Evolutionary conservation across 2,329 filamentous ascomycete genomes (phyloP).

Genomic region (Colletotrichum magnum): DNA sequence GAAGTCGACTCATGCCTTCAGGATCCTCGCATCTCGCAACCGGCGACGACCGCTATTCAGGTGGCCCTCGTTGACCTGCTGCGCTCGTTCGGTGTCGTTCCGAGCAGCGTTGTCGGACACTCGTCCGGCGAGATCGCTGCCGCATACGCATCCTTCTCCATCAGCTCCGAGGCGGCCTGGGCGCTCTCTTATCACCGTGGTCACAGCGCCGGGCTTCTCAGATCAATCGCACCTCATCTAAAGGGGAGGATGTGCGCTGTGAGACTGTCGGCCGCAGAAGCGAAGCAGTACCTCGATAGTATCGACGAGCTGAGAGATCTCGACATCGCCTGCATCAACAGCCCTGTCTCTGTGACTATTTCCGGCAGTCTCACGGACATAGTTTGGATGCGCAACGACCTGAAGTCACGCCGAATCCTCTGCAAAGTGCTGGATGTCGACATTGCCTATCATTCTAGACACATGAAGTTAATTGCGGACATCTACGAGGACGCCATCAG

Average conservation of each 20-base stretch:
- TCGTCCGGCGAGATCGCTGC: slow-evolving; percentile 64
- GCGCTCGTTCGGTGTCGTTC: slow-evolving; percentile 49
- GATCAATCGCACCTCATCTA: slow-evolving; percentile 45
- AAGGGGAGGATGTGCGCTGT: slow-evolving; percentile 60
- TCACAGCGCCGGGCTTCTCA: slow-evolving; percentile 49
- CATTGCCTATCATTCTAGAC: slow-evolving; percentile 60
- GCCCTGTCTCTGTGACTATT: slow-evolving; percentile 58
- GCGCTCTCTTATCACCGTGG: slow-evolving; percentile 59
- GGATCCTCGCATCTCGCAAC: slow-evolving; percentile 55
- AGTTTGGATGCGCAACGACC: slow-evolving; percentile 48
- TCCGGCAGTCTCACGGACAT: slow-evolving; percentile 56
- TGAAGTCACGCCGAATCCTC: slow-evolving; percentile 51
- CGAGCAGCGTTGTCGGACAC: slow-evolving; percentile 57
- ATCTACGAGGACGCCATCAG: slow-evolving; percentile 52
- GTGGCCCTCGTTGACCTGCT: slow-evolving; percentile 59
- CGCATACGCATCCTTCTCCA: slow-evolving; percentile 55
- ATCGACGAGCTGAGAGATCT: slow-evolving; percentile 41
- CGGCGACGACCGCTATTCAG: slow-evolving; percentile 58
- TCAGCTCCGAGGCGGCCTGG: slow-evolving; percentile 56
- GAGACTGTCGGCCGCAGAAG: slow-evolving; percentile 49
- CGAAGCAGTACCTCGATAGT: slow-evolving; percentile 47
- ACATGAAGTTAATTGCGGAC: slow-evolving; percentile 56
- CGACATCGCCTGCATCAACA: slow-evolving; percentile 61
- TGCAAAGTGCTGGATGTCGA: slow-evolving; percentile 54
- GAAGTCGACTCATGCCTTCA: slow-evolving; percentile 47